Evolutionary conservation across 805 yeast species (phyloP), one percentile per base, ranked within the genome.

Genomic region (Sugiyamaella floridensis): DNA sequence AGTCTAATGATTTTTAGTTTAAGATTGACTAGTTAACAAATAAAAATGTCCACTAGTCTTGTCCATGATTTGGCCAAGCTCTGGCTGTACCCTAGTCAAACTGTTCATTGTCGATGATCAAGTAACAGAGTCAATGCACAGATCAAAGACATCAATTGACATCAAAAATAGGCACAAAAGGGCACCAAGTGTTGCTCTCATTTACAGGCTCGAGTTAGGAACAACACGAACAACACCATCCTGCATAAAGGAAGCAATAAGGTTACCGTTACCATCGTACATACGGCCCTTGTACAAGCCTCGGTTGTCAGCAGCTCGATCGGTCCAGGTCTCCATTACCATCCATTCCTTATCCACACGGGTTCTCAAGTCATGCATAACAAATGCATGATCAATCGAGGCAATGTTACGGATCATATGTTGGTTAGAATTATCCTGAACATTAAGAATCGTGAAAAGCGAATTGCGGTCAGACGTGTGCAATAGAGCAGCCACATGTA

Each of bases 391-490:
- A 47, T 62, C 64, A 45, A 65, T 55, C 4, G 67, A 62, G 12
- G 69, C 68, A 37, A 66, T 52, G 40, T 57, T 58, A 22, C 48
- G 34, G 40, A 62, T 47, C 41, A 16, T 14, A n/a, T 52, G 19
- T 16, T 37, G 40, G 15, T 55, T 45, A 34, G 47, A 47, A 18
- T 48, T 43, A 42, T 64, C 61, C 52, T 58, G 63, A 37, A 65
- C 51, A 32, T 64, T 64, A 45, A 62, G 40, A 9, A 66, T 48
- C 5, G 68, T 65, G 52, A 65, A 65, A 46, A 65, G 56, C 51
- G 69, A 65, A 59, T 65, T 65, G 19, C 69, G 54, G 40, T 65
- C 69, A 2, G 69, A 65, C n/a, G 64, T 57, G 47, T 63, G 65
- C 26, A 65, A 47, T 46, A 65, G 44, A n/a, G 66, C 63, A 1